Evolutionary conservation across 441 rosid species (phyloP).

Genomic region (Corymbia citriodora): DNA sequence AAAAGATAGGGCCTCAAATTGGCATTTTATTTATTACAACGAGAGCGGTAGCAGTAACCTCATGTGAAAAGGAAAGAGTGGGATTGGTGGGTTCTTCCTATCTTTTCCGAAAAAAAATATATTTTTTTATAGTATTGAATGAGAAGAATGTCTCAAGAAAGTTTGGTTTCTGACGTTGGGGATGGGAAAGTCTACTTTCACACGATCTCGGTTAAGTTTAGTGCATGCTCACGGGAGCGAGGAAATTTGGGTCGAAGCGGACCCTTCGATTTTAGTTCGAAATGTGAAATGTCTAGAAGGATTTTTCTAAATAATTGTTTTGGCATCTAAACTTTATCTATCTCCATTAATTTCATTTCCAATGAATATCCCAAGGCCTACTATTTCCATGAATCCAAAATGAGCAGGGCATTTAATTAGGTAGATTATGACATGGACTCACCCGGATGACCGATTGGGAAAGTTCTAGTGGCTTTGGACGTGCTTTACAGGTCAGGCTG

Average conservation of each 20-base stretch:
- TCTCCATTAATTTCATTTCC: not conserved
- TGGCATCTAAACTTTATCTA: not conserved
- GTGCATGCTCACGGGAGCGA: not conserved
- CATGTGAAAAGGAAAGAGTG: not conserved
- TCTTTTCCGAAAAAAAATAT: not conserved
- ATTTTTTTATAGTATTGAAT: no score
- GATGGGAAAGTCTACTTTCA: not conserved
- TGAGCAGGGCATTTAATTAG: not conserved
- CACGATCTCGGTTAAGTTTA: not conserved
- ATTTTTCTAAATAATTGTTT: not conserved
- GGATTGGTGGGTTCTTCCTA: not conserved
- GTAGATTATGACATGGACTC: not conserved
- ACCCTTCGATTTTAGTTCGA: not conserved
- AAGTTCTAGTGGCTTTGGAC: not conserved
- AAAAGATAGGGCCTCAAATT: not conserved
- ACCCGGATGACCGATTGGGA: not conserved
- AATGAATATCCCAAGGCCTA: not conserved
- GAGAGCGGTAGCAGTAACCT: not conserved
- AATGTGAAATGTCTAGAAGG: not conserved
- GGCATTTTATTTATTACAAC: not conserved
- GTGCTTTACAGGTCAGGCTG: not conserved
- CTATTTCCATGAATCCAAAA: not conserved
- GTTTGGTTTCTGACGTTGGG: not conserved
- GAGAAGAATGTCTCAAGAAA: not conserved
- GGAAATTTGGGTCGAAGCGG: not conserved